Percentiles rank a stretch among this genome's conserved stretches.
Evolutionary conservation across 2,329 filamentous ascomycete genomes (phyloP).

Genomic region (Eurotiales sp.): DNA sequence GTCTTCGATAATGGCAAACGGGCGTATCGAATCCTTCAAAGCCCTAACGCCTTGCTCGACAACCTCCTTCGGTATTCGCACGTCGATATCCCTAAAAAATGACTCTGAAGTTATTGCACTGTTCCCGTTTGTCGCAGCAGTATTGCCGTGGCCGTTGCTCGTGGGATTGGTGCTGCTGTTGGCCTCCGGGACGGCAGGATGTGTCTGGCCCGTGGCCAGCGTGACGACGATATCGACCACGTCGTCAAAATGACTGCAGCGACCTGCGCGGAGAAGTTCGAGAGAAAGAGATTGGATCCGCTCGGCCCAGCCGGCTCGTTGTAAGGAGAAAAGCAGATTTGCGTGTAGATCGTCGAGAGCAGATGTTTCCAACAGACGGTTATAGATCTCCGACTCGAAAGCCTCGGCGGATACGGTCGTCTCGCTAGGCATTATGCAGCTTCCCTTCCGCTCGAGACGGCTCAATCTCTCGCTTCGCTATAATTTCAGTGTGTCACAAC

Average conservation of each 20-base stretch:
- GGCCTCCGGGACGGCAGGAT: slow-evolving; percentile 22
- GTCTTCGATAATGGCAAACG: slow-evolving; percentile 46
- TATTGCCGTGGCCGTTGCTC: slow-evolving; percentile 17
- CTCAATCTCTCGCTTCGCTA: not conserved
- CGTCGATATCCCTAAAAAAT: slow-evolving; percentile 39
- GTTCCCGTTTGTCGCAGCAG: slow-evolving; percentile 20
- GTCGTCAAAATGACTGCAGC: slow-evolving; percentile 55
- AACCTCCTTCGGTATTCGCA: slow-evolving; percentile 48
- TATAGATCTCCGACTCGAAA: slow-evolving; percentile 14
- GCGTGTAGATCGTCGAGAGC: slow-evolving; percentile 46
- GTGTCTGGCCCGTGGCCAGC: slow-evolving; percentile 35
- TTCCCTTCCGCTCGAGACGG: not conserved
- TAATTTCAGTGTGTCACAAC: too few species aligned
- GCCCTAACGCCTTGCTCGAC: slow-evolving; percentile 50
- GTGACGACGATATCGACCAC: slow-evolving; percentile 52
- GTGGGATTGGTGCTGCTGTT: slow-evolving; percentile 2
- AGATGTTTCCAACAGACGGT: slow-evolving; percentile 13
- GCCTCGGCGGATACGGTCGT: slow-evolving; percentile 3
- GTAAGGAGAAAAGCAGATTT: slow-evolving; percentile 52
- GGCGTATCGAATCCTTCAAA: slow-evolving; percentile 50
- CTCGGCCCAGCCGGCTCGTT: slow-evolving; percentile 58
- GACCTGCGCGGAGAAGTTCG: slow-evolving; percentile 55
- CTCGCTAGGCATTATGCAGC: slow-evolving; percentile 12
- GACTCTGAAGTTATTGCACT: slow-evolving; percentile 17
- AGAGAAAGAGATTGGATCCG: slow-evolving; percentile 53